Percentiles rank a stretch among this genome's conserved stretches.
These are phyloP conservation scores for Shiraia sp. DNA, from an alignment of 2,329 filamentous ascomycete genomes.

Conservation along the genomic window DNA sequence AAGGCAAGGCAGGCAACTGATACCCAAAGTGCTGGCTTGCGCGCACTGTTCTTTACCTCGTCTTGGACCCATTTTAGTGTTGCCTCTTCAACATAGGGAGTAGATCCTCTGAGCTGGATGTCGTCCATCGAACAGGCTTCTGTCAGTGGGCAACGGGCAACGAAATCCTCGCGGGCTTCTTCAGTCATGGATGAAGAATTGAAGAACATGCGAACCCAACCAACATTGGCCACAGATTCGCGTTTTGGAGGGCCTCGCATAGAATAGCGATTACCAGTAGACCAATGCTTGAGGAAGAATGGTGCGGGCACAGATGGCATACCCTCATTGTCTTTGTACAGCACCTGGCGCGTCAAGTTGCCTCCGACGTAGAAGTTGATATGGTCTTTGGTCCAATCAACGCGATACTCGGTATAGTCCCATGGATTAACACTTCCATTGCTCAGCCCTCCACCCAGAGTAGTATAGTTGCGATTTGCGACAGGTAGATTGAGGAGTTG, in stretches of 20 bases:
- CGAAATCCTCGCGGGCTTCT: constrained; percentile 30
- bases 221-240: constrained; percentile 48
- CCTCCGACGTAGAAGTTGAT: constrained; percentile 51
- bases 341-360: constrained; percentile 40
- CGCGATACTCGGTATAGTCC: constrained; percentile 52
- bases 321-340: constrained; percentile 34
- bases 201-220: constrained; percentile 56
- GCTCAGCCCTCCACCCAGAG: constrained; percentile 28
- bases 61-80: constrained; percentile 38
- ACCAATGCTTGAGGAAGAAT: constrained; percentile 55
- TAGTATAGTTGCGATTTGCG: constrained; percentile 46
- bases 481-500: constrained; percentile 31
- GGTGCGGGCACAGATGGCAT: constrained; percentile 49
- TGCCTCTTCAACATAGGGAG: constrained; percentile 24
- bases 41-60: constrained; percentile 20
- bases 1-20: constrained; percentile 35
- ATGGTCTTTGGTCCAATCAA: constrained; percentile 52
- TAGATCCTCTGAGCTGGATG: constrained; percentile 38
- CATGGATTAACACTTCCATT: constrained; percentile 45
- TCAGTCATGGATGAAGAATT: constrained; percentile 51
- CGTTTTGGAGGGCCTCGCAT: constrained; percentile 51
- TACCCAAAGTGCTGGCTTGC: constrained; percentile 39
- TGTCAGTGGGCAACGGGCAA: constrained; percentile 30
- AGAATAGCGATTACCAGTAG: constrained; percentile 49
- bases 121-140: constrained; percentile 45